Evolutionary conservation across 257 asterid species (phyloP), one percentile per base, ranked within the genome.

Genomic region (Dorcoceras hygrometricum): DNA sequence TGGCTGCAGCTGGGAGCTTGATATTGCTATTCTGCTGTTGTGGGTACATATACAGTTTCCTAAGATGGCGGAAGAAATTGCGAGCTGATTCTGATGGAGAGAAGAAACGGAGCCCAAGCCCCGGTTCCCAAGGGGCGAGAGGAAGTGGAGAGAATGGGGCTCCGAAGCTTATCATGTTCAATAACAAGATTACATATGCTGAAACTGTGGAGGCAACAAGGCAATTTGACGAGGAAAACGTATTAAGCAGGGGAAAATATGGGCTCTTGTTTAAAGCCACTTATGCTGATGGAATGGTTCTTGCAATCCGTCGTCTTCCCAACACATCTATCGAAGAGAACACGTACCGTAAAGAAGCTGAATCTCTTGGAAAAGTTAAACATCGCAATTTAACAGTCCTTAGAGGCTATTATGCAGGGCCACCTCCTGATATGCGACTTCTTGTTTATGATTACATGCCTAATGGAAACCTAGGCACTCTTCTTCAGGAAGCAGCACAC

Each of bases 191-290:
- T 73, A 86, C 96, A 4, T 83, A 79, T 48, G 82, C 90, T 4
- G 97, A 91, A 69, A 86, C 98, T 14, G 43, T 81, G 23, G 95
- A 87, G 76, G 95, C 98, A n/a, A 90, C 97, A 0, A 79, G 92
- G 65, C 90, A 90, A 59, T 90, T 86, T 56, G 97, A 88, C n/a
- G 97, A 90, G 84, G 97, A 90, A 57, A 88, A 84, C 53, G 97
- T 90, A 68, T 27, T 90, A 31, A 90, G 88, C 75, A 79, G 97
- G 56, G 86, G 90, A 6, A 81, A 80, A 24, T 86, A 81, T 48
- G 97, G 97, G 4, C 68, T 90, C 0, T 22, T 90, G 8, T 90
- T 82, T 78, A 90, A 90, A 59, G 91, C 96, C 53, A 81, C 82
- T 18, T 90, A 80, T 65, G 86, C 80, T 1, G 97, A 90, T 69